phyloP scores from a whole-genome alignment of 1,139 yeast species.

The Geotrichum siamense region DNA sequence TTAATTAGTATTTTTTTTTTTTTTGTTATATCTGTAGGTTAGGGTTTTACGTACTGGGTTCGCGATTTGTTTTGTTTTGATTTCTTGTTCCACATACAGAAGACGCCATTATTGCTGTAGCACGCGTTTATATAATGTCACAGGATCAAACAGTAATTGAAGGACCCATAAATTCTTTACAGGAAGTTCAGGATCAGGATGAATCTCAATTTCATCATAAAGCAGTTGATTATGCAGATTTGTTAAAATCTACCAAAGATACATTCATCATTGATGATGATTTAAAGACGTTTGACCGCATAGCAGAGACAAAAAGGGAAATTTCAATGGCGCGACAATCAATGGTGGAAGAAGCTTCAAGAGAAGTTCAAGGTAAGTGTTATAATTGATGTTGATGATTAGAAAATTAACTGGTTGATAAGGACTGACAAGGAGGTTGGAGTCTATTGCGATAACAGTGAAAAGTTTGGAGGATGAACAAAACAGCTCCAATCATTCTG shows the following conservation, averaged over 20 bases:
- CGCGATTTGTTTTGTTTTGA: too few relatives aligned
- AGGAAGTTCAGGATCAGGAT: background rate
- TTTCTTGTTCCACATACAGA: too few relatives aligned
- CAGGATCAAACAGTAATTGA: background rate
- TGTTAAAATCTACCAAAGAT: conserved; percentile 40
- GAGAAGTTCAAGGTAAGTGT: conserved; percentile 24
- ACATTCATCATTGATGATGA: conserved; percentile 51
- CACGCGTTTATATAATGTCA: too few relatives aligned
- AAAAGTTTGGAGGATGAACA: conserved; percentile 32
- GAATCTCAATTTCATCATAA: conserved; percentile 21
- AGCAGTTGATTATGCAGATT: conserved; percentile 37
- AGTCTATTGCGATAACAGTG: conserved; percentile 28
- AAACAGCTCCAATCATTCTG: conserved; percentile 28
- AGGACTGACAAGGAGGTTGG: conserved; percentile 30
- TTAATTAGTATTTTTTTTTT: too few relatives aligned
- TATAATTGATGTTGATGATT: background rate
- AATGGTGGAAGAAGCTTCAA: conserved; percentile 30
- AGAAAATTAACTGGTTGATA: background rate
- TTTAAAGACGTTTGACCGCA: conserved; percentile 43
- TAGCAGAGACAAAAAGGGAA: conserved; percentile 38
- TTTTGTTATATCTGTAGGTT: too few relatives aligned
- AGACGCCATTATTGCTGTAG: too few relatives aligned
- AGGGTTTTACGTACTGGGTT: too few relatives aligned
- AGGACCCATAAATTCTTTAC: background rate
- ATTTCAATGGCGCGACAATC: conserved; percentile 31